Base-by-base conservation (phyloP, 768 basidiomycete genomes). In the Phylloporus sp. region DNA sequence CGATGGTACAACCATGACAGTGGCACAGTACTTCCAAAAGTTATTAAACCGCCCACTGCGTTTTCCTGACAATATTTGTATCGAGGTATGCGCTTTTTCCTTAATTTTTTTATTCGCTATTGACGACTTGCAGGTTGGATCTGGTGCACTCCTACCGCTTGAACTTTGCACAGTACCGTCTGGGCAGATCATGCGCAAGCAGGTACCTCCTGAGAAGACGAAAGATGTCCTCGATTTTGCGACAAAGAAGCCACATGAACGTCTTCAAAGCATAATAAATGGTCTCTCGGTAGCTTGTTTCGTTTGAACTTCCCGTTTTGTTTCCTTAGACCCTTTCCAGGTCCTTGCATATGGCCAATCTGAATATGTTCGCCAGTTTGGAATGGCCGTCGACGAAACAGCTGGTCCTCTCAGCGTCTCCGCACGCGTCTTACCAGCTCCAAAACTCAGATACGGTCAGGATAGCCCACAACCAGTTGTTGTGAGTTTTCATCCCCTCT, bases 151-250 rank as follows among this genome's bases (percentile, higher is more conserved):
- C 28, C 72, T 87, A 4, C 88, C 88, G 0, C 64, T 91, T 0
- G 88, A 91, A 57, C 64, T 81, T 2, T 90, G 88, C 60, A 66
- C 62, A 0, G 83, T 91, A 4, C 73, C 77, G 0, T 62, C 73
- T 0, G 88, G 87, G 0, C 88, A 91, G 58, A 79, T 88, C 34
- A 82, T 86, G 76, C 76, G 81, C 36, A 87, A 85, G 56, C 82
- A 86, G 44, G 72, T 91, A 0, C 86, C 87, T 0, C 72, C 81
- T 0, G 84, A 88, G 39, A 82, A 82, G 59, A 83, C 82, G 0
- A 78, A 76, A 45, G 73, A 77, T 1, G 77, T 90, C 4, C 73
- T 89, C 1, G 74, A 75, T 0, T 90, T 91, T 54, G 77, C 88
- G 0, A 86, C 84, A 0, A 82, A 80, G 71, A 77, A 65, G 38